Evolutionary conservation across 208 protist genomes (phyloP).

Genomic region (Acanthamoeba castellanii): DNA sequence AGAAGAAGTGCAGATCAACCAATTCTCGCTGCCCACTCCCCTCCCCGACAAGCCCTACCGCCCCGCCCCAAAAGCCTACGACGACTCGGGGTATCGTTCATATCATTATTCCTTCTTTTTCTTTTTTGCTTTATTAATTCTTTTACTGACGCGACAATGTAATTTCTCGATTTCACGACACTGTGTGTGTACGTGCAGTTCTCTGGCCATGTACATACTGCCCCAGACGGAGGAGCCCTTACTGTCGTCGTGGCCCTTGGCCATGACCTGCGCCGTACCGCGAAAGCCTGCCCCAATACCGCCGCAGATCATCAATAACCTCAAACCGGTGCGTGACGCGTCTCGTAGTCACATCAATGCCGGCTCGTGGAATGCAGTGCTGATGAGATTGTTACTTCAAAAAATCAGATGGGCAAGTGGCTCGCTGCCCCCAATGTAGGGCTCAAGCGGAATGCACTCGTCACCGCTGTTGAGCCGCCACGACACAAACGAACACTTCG

Average conservation of each 20-base stretch:
- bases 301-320: slow-evolving; percentile 55
- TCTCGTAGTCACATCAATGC: not conserved
- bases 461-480: not conserved
- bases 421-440: slow-evolving; percentile 3
- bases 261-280: slow-evolving; percentile 40
- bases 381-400: not conserved
- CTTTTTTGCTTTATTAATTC: not conserved
- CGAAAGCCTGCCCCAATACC: slow-evolving; percentile 24
- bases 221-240: slow-evolving; percentile 20
- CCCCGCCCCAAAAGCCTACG: slow-evolving; percentile 13
- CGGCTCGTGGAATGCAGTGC: not conserved
- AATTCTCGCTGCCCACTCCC: slow-evolving; percentile 61
- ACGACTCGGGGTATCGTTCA: slow-evolving; percentile 5
- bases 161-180: no score
- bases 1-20: slow-evolving; percentile 76
- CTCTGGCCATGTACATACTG: slow-evolving; percentile 40
- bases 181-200: not conserved
- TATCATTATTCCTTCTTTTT: not conserved
- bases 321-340: slow-evolving; percentile 1
- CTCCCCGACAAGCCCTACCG: slow-evolving; percentile 36
- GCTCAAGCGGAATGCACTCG: not conserved
- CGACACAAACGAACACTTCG: not conserved
- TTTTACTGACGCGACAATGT: not conserved
- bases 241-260: slow-evolving; percentile 74
- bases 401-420: slow-evolving; percentile 53